Evolutionary conservation across 2,329 filamentous ascomycete genomes (phyloP).

Genomic region (Emergomyces africanus): DNA sequence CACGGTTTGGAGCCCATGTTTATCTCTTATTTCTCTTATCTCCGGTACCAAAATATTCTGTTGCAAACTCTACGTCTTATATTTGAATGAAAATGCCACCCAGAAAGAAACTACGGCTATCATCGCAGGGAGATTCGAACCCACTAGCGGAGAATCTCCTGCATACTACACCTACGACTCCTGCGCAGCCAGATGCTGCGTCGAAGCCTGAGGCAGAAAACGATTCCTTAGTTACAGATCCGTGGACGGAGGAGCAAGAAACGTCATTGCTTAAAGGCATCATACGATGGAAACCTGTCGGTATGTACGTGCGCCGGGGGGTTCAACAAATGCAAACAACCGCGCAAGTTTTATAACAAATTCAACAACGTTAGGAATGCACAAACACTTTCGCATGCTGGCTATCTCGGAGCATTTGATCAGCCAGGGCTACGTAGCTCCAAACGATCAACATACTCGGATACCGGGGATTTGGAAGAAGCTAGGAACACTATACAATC

Average conservation of each 20-base stretch:
- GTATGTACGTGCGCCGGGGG: conserved; percentile 34
- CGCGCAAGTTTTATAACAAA: conserved; percentile 6
- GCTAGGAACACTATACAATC: conserved; percentile 68
- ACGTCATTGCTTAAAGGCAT: conserved; percentile 86
- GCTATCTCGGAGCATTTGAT: conserved; percentile 68
- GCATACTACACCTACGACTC: conserved; percentile 7
- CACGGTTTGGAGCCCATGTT: neutral
- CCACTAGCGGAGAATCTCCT: conserved; percentile 19
- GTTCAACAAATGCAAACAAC: neutral
- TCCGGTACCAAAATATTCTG: neutral
- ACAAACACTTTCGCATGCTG: conserved; percentile 88
- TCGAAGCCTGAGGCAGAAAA: conserved; percentile 26
- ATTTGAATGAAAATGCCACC: conserved; percentile 24
- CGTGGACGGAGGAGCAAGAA: conserved; percentile 94
- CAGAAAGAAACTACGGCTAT: conserved; percentile 51
- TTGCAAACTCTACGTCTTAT: neutral
- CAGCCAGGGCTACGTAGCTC: conserved; percentile 63
- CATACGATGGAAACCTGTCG: conserved; percentile 92
- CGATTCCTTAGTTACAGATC: conserved; percentile 46
- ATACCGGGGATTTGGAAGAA: conserved; percentile 91
- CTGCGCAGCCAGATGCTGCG: conserved; percentile 16
- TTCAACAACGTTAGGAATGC: conserved; percentile 50
- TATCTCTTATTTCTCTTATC: neutral
- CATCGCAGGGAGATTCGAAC: conserved; percentile 20
- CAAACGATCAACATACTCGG: conserved; percentile 58